Evolutionary conservation across 129 eudicot species (phyloP), one percentile per base, ranked within the genome.

Genomic region (Helianthus tuberosus): DNA sequence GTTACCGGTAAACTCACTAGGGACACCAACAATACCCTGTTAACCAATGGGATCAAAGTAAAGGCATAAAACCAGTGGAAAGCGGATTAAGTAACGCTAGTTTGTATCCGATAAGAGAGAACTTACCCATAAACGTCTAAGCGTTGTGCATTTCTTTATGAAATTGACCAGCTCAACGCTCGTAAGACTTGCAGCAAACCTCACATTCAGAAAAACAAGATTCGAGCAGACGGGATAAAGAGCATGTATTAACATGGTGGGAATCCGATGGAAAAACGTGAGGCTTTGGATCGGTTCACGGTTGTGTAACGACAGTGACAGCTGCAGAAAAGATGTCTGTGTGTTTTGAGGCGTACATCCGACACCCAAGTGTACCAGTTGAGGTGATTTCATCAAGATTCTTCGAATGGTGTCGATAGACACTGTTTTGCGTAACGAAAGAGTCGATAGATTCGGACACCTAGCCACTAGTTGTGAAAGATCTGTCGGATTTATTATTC

Each of bases 401-500:
- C 68, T 86, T 29, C 79, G 80, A 62, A 89, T 82, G 7, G 79
- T 84, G 36, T 86, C 85, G 1, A 78, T 41, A 12, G 95, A 84
- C 41, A 87, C 95, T 6, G 89, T 70, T 43, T 79, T 88, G 58
- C 88, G 89, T 48, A 93, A 35, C 46, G 82, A 80, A 14, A 93
- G 90, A 53, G 83, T 80, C 5, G 49, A 79, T 43, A 93, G 88
- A 53, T 87, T 86, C 4, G 73, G 88, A 48, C 86, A 79, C 75
- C 98, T 87, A 6, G 86, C 83, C 11, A 89, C 92, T 39, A 93
- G 81, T 66, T 86, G 84, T 85, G 80, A 87, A 8, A 93, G 89
- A 70, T 87, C 80, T 8, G 85, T 67, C 8, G 82, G 54, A 57
- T 83, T 89, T 25, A 89, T 81, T 67, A 71, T 85, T 66, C 92